These are phyloP conservation scores for Aspergillus piperis DNA, from an alignment of 2,329 filamentous ascomycete genomes.

Conservation along the genomic window DNA sequence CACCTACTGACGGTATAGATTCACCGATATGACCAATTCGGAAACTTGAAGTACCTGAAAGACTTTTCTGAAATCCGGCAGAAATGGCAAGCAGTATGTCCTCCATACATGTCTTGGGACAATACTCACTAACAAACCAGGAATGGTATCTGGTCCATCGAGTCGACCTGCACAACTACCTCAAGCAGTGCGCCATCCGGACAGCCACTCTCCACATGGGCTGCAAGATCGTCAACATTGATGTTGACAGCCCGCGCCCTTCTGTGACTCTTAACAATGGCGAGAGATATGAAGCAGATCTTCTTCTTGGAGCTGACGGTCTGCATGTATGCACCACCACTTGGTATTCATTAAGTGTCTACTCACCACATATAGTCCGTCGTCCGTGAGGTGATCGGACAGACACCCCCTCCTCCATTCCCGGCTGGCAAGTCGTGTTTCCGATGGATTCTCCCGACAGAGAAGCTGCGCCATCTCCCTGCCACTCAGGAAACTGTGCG, in stretches of 20 bases:
- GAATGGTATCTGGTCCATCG: slow-evolving; percentile 41
- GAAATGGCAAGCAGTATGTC: slow-evolving; percentile 27
- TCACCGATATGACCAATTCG: slow-evolving; percentile 19
- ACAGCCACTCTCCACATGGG: slow-evolving; percentile 24
- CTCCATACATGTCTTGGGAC: no score
- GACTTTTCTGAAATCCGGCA: slow-evolving; percentile 21
- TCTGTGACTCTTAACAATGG: slow-evolving; percentile 26
- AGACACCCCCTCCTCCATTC: slow-evolving; percentile 18
- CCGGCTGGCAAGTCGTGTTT: slow-evolving; percentile 29
- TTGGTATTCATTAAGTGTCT: not conserved
- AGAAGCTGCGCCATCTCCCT: slow-evolving; percentile 15
- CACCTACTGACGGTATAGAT: slow-evolving; percentile 16
- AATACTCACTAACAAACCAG: slow-evolving; percentile 8
- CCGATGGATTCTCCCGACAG: slow-evolving; percentile 27
- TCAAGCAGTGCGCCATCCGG: slow-evolving; percentile 35
- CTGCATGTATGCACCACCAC: slow-evolving; percentile 20
- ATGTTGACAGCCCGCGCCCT: slow-evolving; percentile 16
- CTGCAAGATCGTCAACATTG: slow-evolving; percentile 24
- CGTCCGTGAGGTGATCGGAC: slow-evolving; percentile 22
- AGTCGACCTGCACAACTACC: slow-evolving; percentile 45
- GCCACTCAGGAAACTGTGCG: slow-evolving; percentile 17
- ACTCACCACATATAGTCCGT: slow-evolving; percentile 20
- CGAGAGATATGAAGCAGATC: slow-evolving; percentile 21
- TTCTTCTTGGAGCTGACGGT: slow-evolving; percentile 31
- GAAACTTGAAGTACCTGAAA: slow-evolving; percentile 20